A percentile compares a stretch with the other conserved stretches of the same genome.
Evolutionary conservation across 2,329 filamentous ascomycete genomes (phyloP).

Genomic region (Plectosphaerella sp.): DNA sequence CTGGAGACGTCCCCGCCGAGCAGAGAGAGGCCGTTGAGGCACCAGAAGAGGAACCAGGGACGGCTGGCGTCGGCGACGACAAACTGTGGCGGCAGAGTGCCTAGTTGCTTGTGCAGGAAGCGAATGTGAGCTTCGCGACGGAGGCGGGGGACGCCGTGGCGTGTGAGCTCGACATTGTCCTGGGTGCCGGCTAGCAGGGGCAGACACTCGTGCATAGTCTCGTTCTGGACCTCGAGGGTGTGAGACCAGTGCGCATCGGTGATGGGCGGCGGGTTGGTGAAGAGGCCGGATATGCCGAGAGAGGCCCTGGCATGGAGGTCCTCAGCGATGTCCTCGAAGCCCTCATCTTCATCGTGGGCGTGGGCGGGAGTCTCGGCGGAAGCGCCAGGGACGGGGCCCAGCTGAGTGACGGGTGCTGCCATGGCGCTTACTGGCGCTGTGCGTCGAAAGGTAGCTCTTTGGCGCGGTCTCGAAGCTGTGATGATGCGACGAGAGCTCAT

Average conservation of each 20-base stretch:
- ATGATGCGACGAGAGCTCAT: conserved; percentile 8
- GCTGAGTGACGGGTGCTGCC: conserved; percentile 7
- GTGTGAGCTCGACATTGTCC: conserved; percentile 55
- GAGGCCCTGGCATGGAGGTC: conserved; percentile 9
- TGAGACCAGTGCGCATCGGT: conserved; percentile 62
- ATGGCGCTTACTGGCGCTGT: conserved; percentile 7
- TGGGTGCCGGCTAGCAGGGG: conserved; percentile 59
- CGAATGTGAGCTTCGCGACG: conserved; percentile 55
- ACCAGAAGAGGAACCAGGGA: conserved; percentile 96
- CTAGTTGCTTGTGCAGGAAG: conserved; percentile 58
- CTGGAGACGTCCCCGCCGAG: conserved; percentile 69
- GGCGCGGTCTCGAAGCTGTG: conserved; percentile 18
- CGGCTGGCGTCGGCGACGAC: conserved; percentile 78
- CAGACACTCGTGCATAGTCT: conserved; percentile 64
- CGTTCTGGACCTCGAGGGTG: conserved; percentile 64
- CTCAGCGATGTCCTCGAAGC: conserved; percentile 10
- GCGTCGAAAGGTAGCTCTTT: conserved; percentile 26
- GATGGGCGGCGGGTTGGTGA: conserved; percentile 56
- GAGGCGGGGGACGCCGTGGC: conserved; percentile 70
- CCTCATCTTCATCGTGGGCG: conserved; percentile 6
- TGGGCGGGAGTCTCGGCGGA: conserved; percentile 3
- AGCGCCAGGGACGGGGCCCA: not conserved
- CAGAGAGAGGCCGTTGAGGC: conserved; percentile 67
- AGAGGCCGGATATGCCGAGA: conserved; percentile 47
- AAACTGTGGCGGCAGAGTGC: conserved; percentile 63